A percentile compares a stretch with the other conserved stretches of the same genome.
These are phyloP conservation scores for Chlamydomonas sp. DNA, from an alignment of 139 green algal species.

Conservation along the genomic window DNA sequence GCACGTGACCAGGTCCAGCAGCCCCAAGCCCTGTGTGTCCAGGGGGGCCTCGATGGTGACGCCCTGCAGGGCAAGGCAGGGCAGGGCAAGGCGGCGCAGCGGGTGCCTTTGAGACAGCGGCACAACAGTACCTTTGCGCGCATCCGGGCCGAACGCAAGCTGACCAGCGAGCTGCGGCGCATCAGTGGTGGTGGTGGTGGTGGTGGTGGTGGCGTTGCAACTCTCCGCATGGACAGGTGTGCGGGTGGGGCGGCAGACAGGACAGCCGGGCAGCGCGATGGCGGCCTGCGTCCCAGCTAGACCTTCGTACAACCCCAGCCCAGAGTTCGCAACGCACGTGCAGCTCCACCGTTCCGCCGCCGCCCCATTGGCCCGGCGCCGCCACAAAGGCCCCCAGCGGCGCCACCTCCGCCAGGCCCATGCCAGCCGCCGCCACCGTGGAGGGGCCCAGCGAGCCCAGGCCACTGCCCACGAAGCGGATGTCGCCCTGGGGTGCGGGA, in stretches of 20 bases:
- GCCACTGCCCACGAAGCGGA: neutral
- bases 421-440: neutral
- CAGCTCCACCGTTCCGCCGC: neutral
- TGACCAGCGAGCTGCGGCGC: no score
- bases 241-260: no score
- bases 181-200: no score
- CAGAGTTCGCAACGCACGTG: neutral
- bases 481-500: neutral
- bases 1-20: neutral
- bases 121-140: no score
- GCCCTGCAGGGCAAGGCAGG: neutral
- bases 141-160: no score
- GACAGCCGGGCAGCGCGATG: no score
- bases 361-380: neutral
- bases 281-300: neutral
- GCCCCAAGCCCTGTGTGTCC: neutral
- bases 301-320: neutral
- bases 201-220: no score
- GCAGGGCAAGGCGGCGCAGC: no score
- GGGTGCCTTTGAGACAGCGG: no score
- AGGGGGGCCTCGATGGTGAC: neutral
- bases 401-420: neutral
- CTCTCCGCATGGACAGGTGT: no score
- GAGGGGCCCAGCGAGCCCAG: neutral
- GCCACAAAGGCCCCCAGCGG: constrained; percentile 14